Evolutionary conservation across 2,329 filamentous ascomycete genomes (phyloP), one percentile per base, ranked within the genome.

Genomic region (Calcarisporium arbuscula): DNA sequence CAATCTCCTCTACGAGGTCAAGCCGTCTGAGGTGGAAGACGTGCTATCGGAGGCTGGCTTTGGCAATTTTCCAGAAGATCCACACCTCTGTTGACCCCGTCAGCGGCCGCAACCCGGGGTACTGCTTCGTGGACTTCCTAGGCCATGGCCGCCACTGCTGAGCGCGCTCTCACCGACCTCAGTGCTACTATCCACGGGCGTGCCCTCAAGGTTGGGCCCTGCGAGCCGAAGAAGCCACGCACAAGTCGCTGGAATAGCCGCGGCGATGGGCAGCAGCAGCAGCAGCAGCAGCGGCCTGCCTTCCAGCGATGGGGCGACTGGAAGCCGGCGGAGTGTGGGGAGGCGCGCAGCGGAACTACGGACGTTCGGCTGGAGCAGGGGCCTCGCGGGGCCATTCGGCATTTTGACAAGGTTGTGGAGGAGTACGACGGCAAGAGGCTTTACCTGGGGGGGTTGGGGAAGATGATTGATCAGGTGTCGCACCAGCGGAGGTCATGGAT

Each of bases 41-140:
- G 66, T 64, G 15, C 58, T 83, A 19, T 60, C 67, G 18, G 59
- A 64, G 19, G 47, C 50, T 15, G 56, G 51, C n/a, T 61, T 68
- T 12, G 53, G 42, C 4, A 44, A 53, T 11, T 58, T 58, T 37
- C n/a, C 66, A 72, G 44, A 72, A 74, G 30, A 73, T 85, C 43
- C 77, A 82, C 52, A 80, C 86, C 47, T 79, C 78, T 1, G 68
- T 82, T 34, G 80, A 86, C 48, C 72, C 78, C 2, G 75, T 82
- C 54, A 81, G 73, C 19, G 74, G 71, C 26, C 68, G 80, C 28
- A 86, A 85, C 52, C 80, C 80, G 1, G 81, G 78, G 23, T 85
- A 85, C 60, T 86, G 81, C 61, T 86, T 87, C 47, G 74, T 85
- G 29, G 81, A 86, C 48, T 74, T 86, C 38, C 56, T 57, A 29